These are phyloP conservation scores for Epichloe elymi DNA, from an alignment of 2,329 filamentous ascomycete species.

Conservation along the genomic window DNA sequence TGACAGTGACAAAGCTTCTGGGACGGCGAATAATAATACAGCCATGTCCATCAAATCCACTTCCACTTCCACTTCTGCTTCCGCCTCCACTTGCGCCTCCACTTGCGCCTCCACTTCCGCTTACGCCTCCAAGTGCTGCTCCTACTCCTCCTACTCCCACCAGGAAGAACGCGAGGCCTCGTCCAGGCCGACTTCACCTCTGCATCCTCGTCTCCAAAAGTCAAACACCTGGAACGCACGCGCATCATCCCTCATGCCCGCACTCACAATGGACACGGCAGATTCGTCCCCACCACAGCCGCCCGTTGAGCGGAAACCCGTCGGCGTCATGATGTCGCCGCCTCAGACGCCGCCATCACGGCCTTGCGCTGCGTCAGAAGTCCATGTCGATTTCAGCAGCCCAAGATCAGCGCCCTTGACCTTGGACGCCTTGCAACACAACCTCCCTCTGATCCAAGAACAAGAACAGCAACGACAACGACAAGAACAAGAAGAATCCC, in stretches of 20 bases:
- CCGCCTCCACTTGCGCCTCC: background rate
- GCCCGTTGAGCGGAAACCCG: constrained; percentile 14
- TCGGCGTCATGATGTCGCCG: constrained; percentile 6
- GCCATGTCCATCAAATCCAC: background rate
- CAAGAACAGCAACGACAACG: background rate
- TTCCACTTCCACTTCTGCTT: constrained; percentile 1
- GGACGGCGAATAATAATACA: background rate
- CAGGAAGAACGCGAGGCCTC: constrained; percentile 1
- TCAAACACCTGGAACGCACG: constrained; percentile 24
- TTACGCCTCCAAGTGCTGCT: background rate
- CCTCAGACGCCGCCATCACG: constrained; percentile 12
- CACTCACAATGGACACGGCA: constrained; percentile 23
- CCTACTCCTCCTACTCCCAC: background rate
- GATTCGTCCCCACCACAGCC: constrained; percentile 11
- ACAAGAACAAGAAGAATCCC: background rate
- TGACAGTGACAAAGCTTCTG: background rate
- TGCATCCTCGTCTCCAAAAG: constrained; percentile 15
- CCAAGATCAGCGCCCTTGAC: constrained; percentile 3
- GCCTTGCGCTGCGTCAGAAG: constrained; percentile 5
- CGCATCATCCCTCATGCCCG: constrained; percentile 23
- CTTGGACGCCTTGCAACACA: background rate
- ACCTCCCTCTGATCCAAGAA: background rate
- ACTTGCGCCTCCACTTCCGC: constrained; percentile 1
- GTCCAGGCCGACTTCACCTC: constrained; percentile 11
- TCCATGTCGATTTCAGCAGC: constrained; percentile 3